Evolutionary conservation across 139 green algal species (phyloP).

Genomic region (Chlorella sp.): DNA sequence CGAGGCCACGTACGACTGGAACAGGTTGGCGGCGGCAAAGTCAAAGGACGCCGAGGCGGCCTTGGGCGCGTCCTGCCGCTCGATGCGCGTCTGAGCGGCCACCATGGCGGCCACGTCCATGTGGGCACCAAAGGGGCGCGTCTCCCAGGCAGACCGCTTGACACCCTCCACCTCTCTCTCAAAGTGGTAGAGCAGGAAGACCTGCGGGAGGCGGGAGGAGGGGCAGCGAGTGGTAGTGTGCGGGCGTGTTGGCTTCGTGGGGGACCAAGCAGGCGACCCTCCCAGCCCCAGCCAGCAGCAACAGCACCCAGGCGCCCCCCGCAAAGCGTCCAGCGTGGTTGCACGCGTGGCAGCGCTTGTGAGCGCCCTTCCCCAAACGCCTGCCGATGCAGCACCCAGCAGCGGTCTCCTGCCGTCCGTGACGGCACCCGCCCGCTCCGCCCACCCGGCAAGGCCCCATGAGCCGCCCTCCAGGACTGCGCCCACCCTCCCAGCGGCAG

Average conservation of each 20-base stretch:
- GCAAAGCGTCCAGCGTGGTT: not conserved
- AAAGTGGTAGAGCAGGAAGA: slow-evolving; percentile 79
- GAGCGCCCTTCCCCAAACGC: not conserved
- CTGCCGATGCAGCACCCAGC: not conserved
- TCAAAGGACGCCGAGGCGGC: slow-evolving; percentile 90
- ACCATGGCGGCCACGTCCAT: slow-evolving; percentile 91
- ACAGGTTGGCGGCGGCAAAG: slow-evolving; percentile 87
- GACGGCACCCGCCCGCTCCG: no score
- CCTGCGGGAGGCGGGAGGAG: slow-evolving; percentile 14
- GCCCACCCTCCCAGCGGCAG: not conserved
- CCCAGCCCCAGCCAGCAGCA: no score
- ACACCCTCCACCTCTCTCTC: slow-evolving; percentile 68
- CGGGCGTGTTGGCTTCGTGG: not conserved
- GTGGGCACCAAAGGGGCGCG: slow-evolving; percentile 64
- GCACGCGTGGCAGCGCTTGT: no score
- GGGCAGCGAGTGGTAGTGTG: not conserved
- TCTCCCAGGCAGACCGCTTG: slow-evolving; percentile 55
- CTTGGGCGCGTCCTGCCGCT: slow-evolving; percentile 91
- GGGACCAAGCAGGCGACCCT: no score
- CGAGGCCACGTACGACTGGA: slow-evolving; percentile 86
- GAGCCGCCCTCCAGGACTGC: no score
- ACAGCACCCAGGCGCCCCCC: not conserved
- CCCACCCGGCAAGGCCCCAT: not conserved
- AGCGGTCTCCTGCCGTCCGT: not conserved
- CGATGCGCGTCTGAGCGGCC: slow-evolving; percentile 89